phyloP scores from a whole-genome alignment of 306 rosid species.

The Trifolium dubium region DNA sequence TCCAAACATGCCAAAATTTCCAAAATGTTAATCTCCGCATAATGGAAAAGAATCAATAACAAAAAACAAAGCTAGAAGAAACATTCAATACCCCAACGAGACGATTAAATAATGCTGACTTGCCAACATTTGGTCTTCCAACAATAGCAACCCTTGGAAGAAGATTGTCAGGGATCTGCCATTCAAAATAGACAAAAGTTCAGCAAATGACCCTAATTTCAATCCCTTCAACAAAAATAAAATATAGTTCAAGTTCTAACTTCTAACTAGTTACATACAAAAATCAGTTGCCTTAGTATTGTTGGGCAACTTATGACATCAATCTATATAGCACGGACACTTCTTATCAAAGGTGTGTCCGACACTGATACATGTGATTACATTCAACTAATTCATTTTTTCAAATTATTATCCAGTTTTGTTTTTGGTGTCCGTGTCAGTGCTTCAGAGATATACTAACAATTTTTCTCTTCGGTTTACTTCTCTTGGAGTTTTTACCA shows the following conservation, averaged over 20 bases:
- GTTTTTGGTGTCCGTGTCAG: not conserved
- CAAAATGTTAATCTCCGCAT: conserved; percentile 27
- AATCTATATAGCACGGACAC: not conserved
- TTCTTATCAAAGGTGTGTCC: not conserved
- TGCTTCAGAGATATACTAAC: conserved; percentile 45
- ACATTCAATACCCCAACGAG: conserved; percentile 78
- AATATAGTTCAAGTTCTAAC: conserved; percentile 23
- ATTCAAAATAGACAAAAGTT: conserved; percentile 40
- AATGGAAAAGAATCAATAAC: conserved; percentile 23
- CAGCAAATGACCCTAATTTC: conserved; percentile 39
- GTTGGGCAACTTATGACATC: not conserved
- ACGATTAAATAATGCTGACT: conserved; percentile 91
- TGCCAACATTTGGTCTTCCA: conserved; percentile 98
- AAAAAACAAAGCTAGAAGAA: conserved; percentile 40
- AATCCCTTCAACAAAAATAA: not conserved
- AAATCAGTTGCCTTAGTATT: not conserved
- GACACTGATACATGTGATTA: not conserved
- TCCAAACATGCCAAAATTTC: conserved; percentile 11
- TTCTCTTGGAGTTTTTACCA: conserved; percentile 57
- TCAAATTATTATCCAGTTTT: not conserved
- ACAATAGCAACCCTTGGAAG: conserved; percentile 87
- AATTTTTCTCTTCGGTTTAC: conserved; percentile 44
- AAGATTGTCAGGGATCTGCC: conserved; percentile 86
- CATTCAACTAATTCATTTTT: not conserved
- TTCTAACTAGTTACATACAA: conserved; percentile 25